Conservation (phyloP, 1,284 basidiomycete species). For the Cutaneotrichosporon cutaneum region DNA sequence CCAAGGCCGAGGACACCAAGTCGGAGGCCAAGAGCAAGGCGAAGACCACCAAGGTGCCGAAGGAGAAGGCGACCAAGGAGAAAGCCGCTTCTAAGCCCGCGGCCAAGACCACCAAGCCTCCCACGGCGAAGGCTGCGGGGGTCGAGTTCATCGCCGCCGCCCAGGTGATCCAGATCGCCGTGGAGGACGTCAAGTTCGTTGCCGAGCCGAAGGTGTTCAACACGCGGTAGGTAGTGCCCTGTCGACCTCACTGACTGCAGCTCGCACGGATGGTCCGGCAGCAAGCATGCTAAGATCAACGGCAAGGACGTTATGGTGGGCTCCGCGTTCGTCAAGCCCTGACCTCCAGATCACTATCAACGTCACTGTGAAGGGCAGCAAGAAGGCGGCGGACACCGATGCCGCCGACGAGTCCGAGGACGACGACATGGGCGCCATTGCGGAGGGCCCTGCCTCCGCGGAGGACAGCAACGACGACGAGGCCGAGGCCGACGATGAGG, state of each 20-base stretch:
- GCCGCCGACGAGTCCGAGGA: neutral
- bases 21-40: neutral
- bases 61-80: conserved; percentile 6
- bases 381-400: conserved; percentile 9
- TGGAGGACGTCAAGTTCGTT: conserved; percentile 13
- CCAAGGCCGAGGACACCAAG: neutral
- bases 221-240: conserved; percentile 20
- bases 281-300: conserved; percentile 18
- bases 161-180: conserved; percentile 10
- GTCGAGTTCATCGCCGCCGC: neutral
- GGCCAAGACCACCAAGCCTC: conserved; percentile 1
- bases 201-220: conserved; percentile 18
- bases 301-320: conserved; percentile 21
- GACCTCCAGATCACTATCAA: conserved; percentile 21
- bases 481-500: neutral
- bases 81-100: neutral
- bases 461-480: neutral
- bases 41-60: neutral
- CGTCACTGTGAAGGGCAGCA: conserved; percentile 19
- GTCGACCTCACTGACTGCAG: conserved; percentile 12
- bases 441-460: neutral
- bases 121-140: neutral
- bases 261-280: conserved; percentile 26
- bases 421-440: neutral
- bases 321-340: neutral